A percentile compares a stretch with the other conserved stretches of the same genome.
Evolutionary conservation across 1,284 basidiomycete genomes (phyloP).

Genomic region (Papiliotrema laurentii): DNA sequence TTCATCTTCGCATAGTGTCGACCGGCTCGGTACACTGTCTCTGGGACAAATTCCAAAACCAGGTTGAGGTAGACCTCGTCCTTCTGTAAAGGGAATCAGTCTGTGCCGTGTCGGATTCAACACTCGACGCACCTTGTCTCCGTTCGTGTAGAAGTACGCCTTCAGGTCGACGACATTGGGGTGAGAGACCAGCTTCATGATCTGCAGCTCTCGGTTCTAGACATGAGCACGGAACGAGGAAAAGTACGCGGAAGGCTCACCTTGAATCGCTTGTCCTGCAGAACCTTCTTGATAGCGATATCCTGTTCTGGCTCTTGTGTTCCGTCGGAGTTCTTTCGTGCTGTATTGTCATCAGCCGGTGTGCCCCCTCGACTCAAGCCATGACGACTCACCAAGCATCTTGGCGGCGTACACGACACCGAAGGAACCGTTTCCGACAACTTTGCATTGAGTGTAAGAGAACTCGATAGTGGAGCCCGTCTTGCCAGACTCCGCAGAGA

Average conservation of each 20-base stretch:
- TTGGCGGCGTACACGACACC: constrained; percentile 88
- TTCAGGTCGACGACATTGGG: constrained; percentile 97
- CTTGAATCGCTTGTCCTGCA: constrained; percentile 99
- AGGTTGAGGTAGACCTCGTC: constrained; percentile 99
- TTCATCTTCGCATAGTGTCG: constrained; percentile 99
- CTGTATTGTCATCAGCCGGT: constrained; percentile 12
- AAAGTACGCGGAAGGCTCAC: constrained; percentile 52
- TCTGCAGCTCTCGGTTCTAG: constrained; percentile 98
- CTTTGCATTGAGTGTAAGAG: constrained; percentile 94
- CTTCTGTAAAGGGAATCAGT: constrained; percentile 60
- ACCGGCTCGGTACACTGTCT: constrained; percentile 98
- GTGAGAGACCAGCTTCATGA: constrained; percentile 96
- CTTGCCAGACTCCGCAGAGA: constrained; percentile 92
- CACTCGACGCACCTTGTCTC: constrained; percentile 80
- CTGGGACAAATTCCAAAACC: constrained; percentile 97
- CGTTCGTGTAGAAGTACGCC: constrained; percentile 98
- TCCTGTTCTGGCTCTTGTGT: constrained; percentile 66
- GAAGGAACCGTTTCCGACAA: constrained; percentile 97
- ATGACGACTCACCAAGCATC: constrained; percentile 46
- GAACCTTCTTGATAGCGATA: constrained; percentile 99
- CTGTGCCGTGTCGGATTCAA: not conserved
- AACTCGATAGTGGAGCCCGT: constrained; percentile 82
- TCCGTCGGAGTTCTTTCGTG: constrained; percentile 38
- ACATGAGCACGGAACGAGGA: constrained; percentile 1
- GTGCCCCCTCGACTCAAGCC: not conserved